Evolutionary conservation across 176 grass and related monocot genomes (phyloP).

Genomic region (Rhynchospora breviuscula): DNA sequence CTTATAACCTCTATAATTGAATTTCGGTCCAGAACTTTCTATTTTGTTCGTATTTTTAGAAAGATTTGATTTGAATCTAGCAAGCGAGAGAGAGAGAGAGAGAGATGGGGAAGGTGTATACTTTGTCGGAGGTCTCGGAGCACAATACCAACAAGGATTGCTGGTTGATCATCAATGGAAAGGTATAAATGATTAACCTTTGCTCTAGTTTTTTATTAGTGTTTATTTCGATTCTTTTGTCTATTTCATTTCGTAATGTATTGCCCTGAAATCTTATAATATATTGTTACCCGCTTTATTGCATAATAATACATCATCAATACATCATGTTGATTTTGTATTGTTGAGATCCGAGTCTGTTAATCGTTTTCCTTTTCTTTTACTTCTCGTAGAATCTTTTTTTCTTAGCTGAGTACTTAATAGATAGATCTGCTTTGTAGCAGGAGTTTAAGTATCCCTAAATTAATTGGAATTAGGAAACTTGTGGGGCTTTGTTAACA

Average conservation of each 20-base stretch:
- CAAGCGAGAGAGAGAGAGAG: not conserved
- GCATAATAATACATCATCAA: no score
- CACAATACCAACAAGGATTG: constrained; percentile 72
- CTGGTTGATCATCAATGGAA: constrained; percentile 74
- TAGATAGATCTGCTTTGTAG: constrained; percentile 3
- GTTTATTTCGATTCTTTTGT: not conserved
- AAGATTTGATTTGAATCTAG: not conserved
- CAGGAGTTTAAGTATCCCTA: not conserved
- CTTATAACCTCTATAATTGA: not conserved
- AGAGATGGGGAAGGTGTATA: constrained; percentile 44
- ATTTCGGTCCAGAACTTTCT: not conserved
- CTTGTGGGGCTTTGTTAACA: not conserved
- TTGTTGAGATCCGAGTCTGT: not conserved
- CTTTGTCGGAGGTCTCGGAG: constrained; percentile 57
- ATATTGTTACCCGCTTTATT: no score
- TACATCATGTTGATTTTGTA: no score
- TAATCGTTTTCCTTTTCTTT: not conserved
- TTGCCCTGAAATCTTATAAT: no score
- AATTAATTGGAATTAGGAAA: not conserved
- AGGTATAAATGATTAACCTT: constrained; percentile 36
- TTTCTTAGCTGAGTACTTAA: not conserved
- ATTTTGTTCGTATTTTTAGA: not conserved
- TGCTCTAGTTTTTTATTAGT: not conserved
- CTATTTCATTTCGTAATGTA: not conserved
- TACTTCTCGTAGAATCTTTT: not conserved